Evolutionary conservation across 2,329 filamentous ascomycete genomes (phyloP).

Genomic region (Cladobotryum mycophilum): DNA sequence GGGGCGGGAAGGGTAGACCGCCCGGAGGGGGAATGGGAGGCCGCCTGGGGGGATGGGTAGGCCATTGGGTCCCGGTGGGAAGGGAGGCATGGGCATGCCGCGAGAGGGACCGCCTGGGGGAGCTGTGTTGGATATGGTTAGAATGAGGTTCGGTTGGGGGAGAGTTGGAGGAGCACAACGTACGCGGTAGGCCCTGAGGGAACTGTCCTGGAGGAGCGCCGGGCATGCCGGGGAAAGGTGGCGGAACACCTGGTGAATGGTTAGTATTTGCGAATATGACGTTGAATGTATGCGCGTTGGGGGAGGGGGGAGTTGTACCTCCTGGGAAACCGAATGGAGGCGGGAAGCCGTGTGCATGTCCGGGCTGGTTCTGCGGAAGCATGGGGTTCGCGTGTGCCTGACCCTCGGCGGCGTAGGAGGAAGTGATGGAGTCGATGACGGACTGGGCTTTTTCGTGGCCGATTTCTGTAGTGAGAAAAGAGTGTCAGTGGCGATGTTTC

Average conservation of each 20-base stretch:
- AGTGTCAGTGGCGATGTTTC: background rate
- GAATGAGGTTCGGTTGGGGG: background rate
- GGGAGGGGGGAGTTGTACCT: slow-evolving; percentile 31
- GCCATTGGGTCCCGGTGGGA: slow-evolving; percentile 34
- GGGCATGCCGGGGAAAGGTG: slow-evolving; percentile 51
- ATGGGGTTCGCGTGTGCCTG: slow-evolving; percentile 82
- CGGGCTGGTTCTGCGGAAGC: slow-evolving; percentile 63
- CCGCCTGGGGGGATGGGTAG: slow-evolving; percentile 18
- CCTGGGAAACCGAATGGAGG: slow-evolving; percentile 60
- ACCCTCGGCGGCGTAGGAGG: slow-evolving; percentile 89
- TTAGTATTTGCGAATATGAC: background rate
- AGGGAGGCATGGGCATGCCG: slow-evolving; percentile 43
- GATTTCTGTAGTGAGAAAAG: slow-evolving; percentile 59
- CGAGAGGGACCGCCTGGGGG: slow-evolving; percentile 42
- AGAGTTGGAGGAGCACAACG: slow-evolving; percentile 23
- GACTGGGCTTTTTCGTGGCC: slow-evolving; percentile 97
- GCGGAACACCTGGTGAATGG: slow-evolving; percentile 44
- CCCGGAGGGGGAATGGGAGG: slow-evolving; percentile 22
- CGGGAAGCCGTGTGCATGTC: slow-evolving; percentile 37
- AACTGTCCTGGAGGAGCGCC: slow-evolving; percentile 35
- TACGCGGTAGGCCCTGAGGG: slow-evolving; percentile 47
- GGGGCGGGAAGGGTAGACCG: slow-evolving; percentile 26
- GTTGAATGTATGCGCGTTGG: background rate
- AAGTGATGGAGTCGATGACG: slow-evolving; percentile 96
- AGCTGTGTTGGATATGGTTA: slow-evolving; percentile 29